Evolutionary conservation across 2,329 filamentous ascomycete species (phyloP), one percentile per base, ranked within the genome.

Genomic region (Neobulgaria alba): DNA sequence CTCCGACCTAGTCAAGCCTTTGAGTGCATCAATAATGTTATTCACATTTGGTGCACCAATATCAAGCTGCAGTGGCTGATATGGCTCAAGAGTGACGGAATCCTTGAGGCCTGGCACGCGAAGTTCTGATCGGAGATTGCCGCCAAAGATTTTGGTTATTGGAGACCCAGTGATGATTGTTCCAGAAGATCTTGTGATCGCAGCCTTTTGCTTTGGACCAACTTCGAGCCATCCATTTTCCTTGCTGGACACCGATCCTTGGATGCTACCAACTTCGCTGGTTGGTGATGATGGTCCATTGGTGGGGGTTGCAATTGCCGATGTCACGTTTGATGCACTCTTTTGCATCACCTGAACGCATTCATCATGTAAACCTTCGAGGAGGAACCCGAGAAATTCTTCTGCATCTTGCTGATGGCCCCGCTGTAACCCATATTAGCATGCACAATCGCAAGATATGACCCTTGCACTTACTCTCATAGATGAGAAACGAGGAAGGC

Each of bases 391-490:
- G 17, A 98, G 69, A 53, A 98, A 98, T 58, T 98, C 92, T 59
- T 98, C 88, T 1, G 92, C 92, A 65, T 98, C 92, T 68, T 98
- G 90, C 61, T 98, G 92, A 55, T 95, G 90, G 12, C 92, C 92
- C 46, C 88, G 84, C 81, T 88, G 49, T 31, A 45, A 37, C 37
- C 20, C 38, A n/a, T n/a, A n/a, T n/a, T n/a, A n/a, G n/a, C n/a
- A n/a, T n/a, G n/a, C n/a, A n/a, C n/a, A n/a, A n/a, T n/a, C n/a
- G n/a, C n/a, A n/a, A n/a, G n/a, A n/a, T n/a, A n/a, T n/a, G n/a
- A n/a, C n/a, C n/a, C n/a, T n/a, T n/a, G n/a, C 29, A 67, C 79
- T 62, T 70, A 88, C 84, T 60, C 85, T 81, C 88, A 98, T 95
- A 57, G 83, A 85, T 17, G 85, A 81, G 63, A 98, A 98, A 39